A percentile compares a stretch with the other conserved stretches of the same genome.
Conservation (phyloP, 2,329 filamentous ascomycete genomes). For the Boeremia lycopersici region DNA sequence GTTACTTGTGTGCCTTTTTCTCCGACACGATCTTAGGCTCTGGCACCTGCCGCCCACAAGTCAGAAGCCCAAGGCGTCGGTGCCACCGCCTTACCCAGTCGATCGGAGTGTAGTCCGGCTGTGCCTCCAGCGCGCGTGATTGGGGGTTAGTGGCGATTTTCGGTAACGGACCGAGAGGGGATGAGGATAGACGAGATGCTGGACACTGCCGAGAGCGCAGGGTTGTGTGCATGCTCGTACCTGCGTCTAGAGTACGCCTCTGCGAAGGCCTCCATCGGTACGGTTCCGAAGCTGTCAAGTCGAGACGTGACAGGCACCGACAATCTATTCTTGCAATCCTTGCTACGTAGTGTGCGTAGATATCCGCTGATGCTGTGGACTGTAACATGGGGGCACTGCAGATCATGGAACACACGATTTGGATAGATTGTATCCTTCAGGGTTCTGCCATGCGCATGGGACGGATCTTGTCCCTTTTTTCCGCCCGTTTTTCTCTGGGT, state of each 20-base stretch:
- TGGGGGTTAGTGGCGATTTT: neutral
- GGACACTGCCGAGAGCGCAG: neutral
- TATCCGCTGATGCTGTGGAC: neutral
- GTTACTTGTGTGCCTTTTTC: neutral
- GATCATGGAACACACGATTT: constrained; percentile 5
- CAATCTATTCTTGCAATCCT: neutral
- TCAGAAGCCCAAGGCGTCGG: constrained; percentile 4
- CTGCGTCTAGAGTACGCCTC: neutral
- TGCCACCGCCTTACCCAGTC: constrained; percentile 1
- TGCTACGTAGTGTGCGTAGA: neutral
- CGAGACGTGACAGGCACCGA: neutral
- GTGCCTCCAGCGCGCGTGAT: constrained; percentile 1
- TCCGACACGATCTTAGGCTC: constrained; percentile 8
- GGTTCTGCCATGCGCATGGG: constrained; percentile 3
- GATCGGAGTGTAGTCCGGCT: constrained; percentile 1
- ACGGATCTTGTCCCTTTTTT: neutral
- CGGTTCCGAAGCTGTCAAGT: neutral
- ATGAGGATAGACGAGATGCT: constrained; percentile 1
- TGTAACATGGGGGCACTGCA: constrained; percentile 6
- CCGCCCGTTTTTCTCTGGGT: neutral
- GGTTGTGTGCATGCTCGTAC: neutral
- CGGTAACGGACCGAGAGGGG: constrained; percentile 11
- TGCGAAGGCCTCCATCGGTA: neutral
- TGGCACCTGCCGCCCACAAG: constrained; percentile 8
- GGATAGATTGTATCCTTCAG: constrained; percentile 2